Base-by-base conservation (phyloP, 306 rosid species). In the Prinsepia uniflora region DNA sequence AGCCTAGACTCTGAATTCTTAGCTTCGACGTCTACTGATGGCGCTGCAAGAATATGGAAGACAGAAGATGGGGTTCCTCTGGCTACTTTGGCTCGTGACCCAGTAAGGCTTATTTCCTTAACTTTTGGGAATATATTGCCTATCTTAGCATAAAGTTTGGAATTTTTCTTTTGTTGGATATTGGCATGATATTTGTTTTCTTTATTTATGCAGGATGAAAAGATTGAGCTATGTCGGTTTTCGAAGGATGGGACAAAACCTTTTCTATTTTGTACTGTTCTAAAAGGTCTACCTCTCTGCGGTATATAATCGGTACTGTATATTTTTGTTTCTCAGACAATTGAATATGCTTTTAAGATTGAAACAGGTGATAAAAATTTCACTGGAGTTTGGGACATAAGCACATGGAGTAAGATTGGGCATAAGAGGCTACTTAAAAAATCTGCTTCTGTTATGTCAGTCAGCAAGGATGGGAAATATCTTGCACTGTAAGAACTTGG, bases 161-260 rank as follows among this genome's bases (percentile, higher is more conserved):
- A 19, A 30, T 34, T 15, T 13, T 58, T 59, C 1, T 13, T 58
- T 34, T n/a, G 43, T 34, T 3, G n/a, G 36, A 75, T 65, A 9
- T 18, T 61, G 39, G 17, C 22, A 13, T 73, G 70, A 74, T 54
- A 73, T 40, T 55, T 5, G 30, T 56, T 52, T 14, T 61, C 36
- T 34, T 67, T 22, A 56, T 60, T 72, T 19, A 20, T 73, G 49
- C 82, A 94, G 98, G 97, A 89, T 75, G 98, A 94, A 83, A 85
- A 81, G 72, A 88, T 94, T 83, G 96, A 90, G 77, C 81, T 94
- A 61, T 94, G 98, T 75, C 87, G 92, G 67, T 94, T 94, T 80
- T 94, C 98, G 22, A 90, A 89, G 87, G 98, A 90, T 47, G 98
- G 96, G 69, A 90, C 96, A 77, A 94, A 94, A 74, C 98, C 98